A percentile compares a stretch with the other conserved stretches of the same genome.
Conservation (phyloP, 2,329 filamentous ascomycete genomes). For the Sclerotinia subarctica region DNA sequence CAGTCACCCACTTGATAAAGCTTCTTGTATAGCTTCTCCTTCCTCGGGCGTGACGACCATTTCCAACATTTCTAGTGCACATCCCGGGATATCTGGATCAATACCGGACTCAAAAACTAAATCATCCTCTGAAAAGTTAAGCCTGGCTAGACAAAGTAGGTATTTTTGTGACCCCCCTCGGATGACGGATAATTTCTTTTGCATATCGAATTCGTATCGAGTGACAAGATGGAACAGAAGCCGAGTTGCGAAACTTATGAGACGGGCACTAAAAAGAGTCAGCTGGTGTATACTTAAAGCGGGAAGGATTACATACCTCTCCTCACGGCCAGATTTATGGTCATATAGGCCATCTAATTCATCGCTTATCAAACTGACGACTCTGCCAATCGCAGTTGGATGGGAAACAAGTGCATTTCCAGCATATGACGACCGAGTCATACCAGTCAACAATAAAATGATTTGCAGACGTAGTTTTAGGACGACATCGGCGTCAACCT, state of each 20-base stretch:
- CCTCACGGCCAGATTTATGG: conserved; percentile 40
- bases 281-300: conserved; percentile 8
- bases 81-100: conserved; percentile 72
- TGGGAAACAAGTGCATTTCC: conserved; percentile 65
- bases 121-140: conserved; percentile 82
- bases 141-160: conserved; percentile 71
- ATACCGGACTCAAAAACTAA: conserved; percentile 73
- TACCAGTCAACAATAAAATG: conserved; percentile 55
- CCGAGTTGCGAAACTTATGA: conserved; percentile 59
- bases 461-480: conserved; percentile 38
- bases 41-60: conserved; percentile 77
- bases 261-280: conserved; percentile 38
- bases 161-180: conserved; percentile 78
- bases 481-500: conserved; percentile 30
- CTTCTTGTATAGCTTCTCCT: conserved; percentile 51
- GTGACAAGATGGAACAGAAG: conserved; percentile 59
- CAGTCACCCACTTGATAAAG: conserved; percentile 28
- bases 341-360: conserved; percentile 62
- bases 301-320: conserved; percentile 39
- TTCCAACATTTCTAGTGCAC: conserved; percentile 79
- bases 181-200: conserved; percentile 66
- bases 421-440: conserved; percentile 62
- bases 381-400: conserved; percentile 65
- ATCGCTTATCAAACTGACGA: conserved; percentile 74
- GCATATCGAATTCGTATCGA: conserved; percentile 65